A percentile compares a stretch with the other conserved stretches of the same genome.
Conservation (phyloP, 2,329 filamentous ascomycete genomes). For the Microdochium bolleyi region DNA sequence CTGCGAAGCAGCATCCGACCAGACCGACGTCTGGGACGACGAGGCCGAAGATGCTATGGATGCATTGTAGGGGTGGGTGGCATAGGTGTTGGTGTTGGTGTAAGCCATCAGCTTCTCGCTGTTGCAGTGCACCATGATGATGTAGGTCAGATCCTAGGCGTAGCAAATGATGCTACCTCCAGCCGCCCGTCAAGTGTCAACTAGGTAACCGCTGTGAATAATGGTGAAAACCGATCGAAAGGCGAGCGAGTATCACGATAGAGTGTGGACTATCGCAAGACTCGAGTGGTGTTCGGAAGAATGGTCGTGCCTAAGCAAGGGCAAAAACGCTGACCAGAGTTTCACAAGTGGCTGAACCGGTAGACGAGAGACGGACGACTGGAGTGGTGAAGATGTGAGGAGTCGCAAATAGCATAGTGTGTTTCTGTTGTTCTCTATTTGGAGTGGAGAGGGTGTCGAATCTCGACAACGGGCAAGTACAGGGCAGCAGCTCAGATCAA, state of each 20-base stretch:
- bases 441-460: conserved; percentile 15
- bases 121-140: conserved; percentile 56
- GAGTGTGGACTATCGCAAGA: conserved; percentile 25
- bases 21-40: conserved; percentile 68
- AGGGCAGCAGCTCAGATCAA: conserved; percentile 19
- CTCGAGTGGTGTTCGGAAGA: conserved; percentile 33
- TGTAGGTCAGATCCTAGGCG: conserved; percentile 18
- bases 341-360: conserved; percentile 51
- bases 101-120: conserved; percentile 44
- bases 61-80: conserved; percentile 56
- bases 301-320: conserved; percentile 32
- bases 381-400: conserved; percentile 33
- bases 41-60: conserved; percentile 69
- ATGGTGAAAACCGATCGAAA: conserved; percentile 27
- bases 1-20: conserved; percentile 66
- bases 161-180: conserved; percentile 28
- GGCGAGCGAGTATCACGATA: conserved; percentile 32
- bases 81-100: conserved; percentile 32
- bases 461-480: conserved; percentile 21
- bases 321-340: conserved; percentile 31
- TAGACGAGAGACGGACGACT: conserved; percentile 58
- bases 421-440: conserved; percentile 21
- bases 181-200: conserved; percentile 48
- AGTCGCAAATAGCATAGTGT: conserved; percentile 55
- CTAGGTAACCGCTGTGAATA: conserved; percentile 33